These are phyloP conservation scores for Skeletonema costatum DNA, from an alignment of 108 stramenopile genomes.

Conservation along the genomic window DNA sequence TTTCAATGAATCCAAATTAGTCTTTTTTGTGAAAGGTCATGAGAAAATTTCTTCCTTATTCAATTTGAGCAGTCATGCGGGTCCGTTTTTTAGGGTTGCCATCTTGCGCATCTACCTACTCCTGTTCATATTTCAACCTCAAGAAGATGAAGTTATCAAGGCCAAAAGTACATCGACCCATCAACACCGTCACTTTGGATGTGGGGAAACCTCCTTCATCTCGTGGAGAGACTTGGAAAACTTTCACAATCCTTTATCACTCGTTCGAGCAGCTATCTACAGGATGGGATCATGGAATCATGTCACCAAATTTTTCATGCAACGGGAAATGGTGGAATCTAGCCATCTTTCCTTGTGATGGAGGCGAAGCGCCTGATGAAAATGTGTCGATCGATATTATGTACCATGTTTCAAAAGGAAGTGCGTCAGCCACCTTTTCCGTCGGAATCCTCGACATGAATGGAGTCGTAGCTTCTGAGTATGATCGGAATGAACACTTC, in stretches of 20 bases:
- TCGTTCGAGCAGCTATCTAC: not conserved
- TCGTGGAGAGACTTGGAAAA: not conserved
- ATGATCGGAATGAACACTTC: not conserved
- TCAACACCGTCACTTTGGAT: not conserved
- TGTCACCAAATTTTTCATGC: not conserved
- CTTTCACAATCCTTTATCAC: not conserved
- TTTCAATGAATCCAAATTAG: too few species aligned
- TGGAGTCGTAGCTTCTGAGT: not conserved
- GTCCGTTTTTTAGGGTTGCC: too few species aligned
- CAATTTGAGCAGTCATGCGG: too few species aligned
- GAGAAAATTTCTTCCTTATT: too few species aligned
- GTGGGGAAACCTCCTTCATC: not conserved
- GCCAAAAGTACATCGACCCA: not conserved
- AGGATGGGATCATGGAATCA: not conserved
- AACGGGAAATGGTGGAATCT: not conserved
- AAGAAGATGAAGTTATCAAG: not conserved
- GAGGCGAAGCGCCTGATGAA: not conserved
- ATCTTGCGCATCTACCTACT: too few species aligned
- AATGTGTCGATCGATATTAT: not conserved
- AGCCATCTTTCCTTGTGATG: not conserved
- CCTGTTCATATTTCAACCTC: not conserved
- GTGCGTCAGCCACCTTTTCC: not conserved
- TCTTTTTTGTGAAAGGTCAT: too few species aligned
- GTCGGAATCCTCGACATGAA: not conserved
- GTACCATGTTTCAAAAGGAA: not conserved